Percentiles rank a stretch among this genome's conserved stretches.
phyloP scores from a whole-genome alignment of 2,329 filamentous ascomycete species.

The Colletotrichum sp. region DNA sequence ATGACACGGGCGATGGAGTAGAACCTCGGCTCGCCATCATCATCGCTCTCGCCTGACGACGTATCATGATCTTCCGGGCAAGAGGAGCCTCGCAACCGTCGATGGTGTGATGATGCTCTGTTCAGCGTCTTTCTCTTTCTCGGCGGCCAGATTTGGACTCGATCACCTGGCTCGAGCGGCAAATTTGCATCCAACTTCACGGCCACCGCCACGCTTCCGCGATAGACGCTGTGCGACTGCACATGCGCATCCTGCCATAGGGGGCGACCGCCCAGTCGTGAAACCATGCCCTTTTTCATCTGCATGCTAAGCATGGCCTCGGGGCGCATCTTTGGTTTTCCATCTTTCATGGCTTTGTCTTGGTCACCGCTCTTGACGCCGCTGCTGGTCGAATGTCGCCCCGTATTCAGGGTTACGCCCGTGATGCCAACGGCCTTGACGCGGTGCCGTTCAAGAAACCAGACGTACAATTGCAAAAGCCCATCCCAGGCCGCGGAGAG shows the following conservation, averaged over 20 bases:
- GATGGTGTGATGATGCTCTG: not conserved
- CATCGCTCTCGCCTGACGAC: not conserved
- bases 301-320: constrained; percentile 20
- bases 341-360: not conserved
- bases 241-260: constrained; percentile 11
- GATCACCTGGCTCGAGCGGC: constrained; percentile 13
- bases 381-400: constrained; percentile 13
- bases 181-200: not conserved
- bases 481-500: constrained; percentile 14
- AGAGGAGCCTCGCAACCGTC: not conserved
- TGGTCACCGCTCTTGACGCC: constrained; percentile 15
- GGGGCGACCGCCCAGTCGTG: constrained; percentile 7
- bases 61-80: not conserved
- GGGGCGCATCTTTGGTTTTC: not conserved
- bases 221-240: not conserved
- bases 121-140: not conserved
- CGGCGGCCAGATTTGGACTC: constrained; percentile 12
- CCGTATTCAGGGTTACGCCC: constrained; percentile 4
- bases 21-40: constrained; percentile 11
- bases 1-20: constrained; percentile 12
- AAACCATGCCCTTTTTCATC: constrained; percentile 16
- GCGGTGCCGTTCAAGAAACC: constrained; percentile 15
- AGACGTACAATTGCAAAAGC: constrained; percentile 12
- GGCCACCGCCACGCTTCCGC: not conserved
- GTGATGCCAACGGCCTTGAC: constrained; percentile 18